A percentile compares a stretch with the other conserved stretches of the same genome.
These are phyloP conservation scores for Fusarium dimerum DNA, from an alignment of 2,329 filamentous ascomycete genomes.

Conservation along the genomic window DNA sequence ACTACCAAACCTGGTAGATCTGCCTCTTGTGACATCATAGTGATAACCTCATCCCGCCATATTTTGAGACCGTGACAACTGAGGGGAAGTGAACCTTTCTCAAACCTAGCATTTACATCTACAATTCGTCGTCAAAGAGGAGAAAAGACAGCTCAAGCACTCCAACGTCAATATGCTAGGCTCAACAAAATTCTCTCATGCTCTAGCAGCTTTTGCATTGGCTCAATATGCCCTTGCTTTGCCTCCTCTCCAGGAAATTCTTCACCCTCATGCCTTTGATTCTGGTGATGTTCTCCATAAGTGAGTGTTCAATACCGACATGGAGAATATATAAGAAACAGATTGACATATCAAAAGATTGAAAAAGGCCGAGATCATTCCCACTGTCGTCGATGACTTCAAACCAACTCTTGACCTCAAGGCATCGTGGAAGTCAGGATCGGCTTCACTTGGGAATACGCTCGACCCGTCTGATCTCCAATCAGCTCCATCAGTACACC, in stretches of 20 bases:
- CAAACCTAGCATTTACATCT: too few species aligned
- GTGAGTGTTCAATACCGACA: background rate
- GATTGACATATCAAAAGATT: slow-evolving; percentile 29
- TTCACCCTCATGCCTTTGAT: background rate
- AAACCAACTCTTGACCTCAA: slow-evolving; percentile 11
- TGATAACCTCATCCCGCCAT: background rate
- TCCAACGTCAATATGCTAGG: background rate
- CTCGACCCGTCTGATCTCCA: slow-evolving; percentile 10
- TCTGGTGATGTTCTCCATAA: background rate
- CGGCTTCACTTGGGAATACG: slow-evolving; percentile 18
- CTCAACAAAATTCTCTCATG: background rate
- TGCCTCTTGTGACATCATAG: background rate
- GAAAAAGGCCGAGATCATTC: slow-evolving; percentile 14
- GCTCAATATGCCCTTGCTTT: background rate
- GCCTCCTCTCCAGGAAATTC: background rate
- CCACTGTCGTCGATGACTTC: slow-evolving; percentile 22
- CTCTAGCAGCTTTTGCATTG: background rate
- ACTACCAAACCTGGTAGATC: background rate
- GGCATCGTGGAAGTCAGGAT: slow-evolving; percentile 14
- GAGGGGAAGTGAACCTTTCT: background rate
- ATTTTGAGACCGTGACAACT: background rate
- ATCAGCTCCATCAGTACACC: background rate
- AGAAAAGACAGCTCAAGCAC: background rate
- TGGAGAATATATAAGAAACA: background rate
- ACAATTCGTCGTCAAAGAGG: too few species aligned